Percentiles rank a stretch among this genome's conserved stretches.
These are phyloP conservation scores for Ophiocordyceps robertsii DNA, from an alignment of 2,329 filamentous ascomycete genomes.

Conservation along the genomic window DNA sequence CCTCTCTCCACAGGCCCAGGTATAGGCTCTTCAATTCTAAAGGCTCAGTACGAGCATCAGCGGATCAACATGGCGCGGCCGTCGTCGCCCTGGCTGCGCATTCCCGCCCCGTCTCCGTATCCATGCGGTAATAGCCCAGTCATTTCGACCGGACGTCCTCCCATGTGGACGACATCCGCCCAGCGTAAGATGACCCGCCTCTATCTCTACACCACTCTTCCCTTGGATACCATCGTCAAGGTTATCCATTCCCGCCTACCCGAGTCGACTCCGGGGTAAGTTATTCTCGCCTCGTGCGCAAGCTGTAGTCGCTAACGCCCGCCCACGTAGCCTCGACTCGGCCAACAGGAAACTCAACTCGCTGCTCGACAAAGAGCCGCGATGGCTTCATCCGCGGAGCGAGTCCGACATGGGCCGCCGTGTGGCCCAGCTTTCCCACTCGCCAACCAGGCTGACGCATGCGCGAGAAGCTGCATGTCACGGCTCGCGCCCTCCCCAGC, in stretches of 20 bases:
- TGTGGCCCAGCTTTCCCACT: constrained; percentile 28
- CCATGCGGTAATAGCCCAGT: constrained; percentile 1
- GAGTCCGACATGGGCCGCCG: constrained; percentile 37
- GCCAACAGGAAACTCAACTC: constrained; percentile 44
- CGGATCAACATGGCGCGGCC: neutral
- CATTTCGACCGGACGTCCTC: constrained; percentile 32
- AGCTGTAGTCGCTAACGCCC: neutral
- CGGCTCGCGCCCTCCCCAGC: neutral
- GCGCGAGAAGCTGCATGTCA: neutral
- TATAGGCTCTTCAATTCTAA: no score
- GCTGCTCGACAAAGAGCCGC: constrained; percentile 43
- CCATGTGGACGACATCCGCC: constrained; percentile 39
- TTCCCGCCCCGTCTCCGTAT: constrained; percentile 1
- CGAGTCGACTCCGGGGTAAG: constrained; percentile 33
- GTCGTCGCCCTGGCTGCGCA: constrained; percentile 1
- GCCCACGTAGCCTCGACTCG: constrained; percentile 25
- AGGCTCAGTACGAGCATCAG: no score
- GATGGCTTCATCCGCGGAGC: constrained; percentile 40
- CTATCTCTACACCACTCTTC: constrained; percentile 42
- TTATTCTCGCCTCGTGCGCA: neutral
- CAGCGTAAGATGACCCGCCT: constrained; percentile 40
- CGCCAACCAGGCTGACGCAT: constrained; percentile 16
- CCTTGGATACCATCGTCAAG: constrained; percentile 33
- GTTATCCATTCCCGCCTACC: constrained; percentile 28
- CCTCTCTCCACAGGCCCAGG: no score